These are phyloP conservation scores for Bruguiera gymnorhiza DNA, from an alignment of 345 rosid species.

Conservation along the genomic window DNA sequence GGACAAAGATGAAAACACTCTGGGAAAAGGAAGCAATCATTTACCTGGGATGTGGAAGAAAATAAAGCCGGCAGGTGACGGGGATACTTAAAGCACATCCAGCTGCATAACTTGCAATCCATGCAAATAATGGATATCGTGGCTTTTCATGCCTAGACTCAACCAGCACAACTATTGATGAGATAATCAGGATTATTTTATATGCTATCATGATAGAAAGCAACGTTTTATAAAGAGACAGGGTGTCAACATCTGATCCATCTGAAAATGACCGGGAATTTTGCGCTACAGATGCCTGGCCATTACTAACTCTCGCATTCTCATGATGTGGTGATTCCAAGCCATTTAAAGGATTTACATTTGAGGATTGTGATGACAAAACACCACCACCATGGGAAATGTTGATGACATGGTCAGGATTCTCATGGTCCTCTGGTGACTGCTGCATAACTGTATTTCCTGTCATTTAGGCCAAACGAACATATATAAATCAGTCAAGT, in stretches of 20 bases:
- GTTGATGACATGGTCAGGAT: neutral
- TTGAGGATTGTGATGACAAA: neutral
- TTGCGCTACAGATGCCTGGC: neutral
- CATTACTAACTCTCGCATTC: neutral
- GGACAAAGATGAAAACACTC: neutral
- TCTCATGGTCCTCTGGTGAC: neutral
- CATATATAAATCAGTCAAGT: neutral
- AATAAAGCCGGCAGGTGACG: slow-evolving; percentile 17
- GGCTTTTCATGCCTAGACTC: slow-evolving; percentile 22
- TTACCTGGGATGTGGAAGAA: slow-evolving; percentile 20
- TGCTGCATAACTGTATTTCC: neutral
- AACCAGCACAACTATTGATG: slow-evolving; percentile 18
- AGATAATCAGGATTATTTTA: slow-evolving; percentile 13
- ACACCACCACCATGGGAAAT: neutral
- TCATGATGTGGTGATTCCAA: neutral
- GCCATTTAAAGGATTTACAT: neutral
- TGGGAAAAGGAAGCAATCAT: neutral
- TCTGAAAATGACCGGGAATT: neutral
- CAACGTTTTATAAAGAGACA: neutral
- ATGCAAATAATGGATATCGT: slow-evolving; percentile 15
- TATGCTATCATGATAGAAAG: slow-evolving; percentile 11
- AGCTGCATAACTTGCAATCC: slow-evolving; percentile 19
- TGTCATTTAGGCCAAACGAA: neutral
- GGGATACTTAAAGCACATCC: slow-evolving; percentile 26
- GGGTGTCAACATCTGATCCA: neutral